Evolutionary conservation across 768 basidiomycete species (phyloP), one percentile per base, ranked within the genome.

Genomic region (Podaxis sp.): DNA sequence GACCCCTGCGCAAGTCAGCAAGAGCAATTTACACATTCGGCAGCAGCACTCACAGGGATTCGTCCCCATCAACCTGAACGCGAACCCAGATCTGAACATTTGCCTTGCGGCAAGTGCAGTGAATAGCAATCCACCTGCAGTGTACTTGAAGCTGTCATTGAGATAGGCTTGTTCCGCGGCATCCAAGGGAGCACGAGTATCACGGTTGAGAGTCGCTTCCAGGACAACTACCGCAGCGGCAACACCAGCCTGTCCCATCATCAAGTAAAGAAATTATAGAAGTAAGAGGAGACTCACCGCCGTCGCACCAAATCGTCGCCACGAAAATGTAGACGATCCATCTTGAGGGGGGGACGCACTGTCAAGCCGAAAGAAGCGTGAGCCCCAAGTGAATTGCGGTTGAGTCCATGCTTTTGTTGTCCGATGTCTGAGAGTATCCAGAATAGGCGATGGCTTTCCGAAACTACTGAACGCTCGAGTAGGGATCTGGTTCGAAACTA

Each of bases 81-180:
- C 84, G 52, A 83, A 70, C 2, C 91, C 88, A 59, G 84, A 84
- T 66, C 75, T 83, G 75, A 92, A 93, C 76, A 94, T 78, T 53
- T 85, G 76, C n/a, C 90, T 85, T 2, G 94, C 94, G n/a, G 85
- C 86, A 13, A 88, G 71, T 0, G 93, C 93, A 1, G 91, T 93
- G 38, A 94, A 73, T 2, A 79, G 79, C 26, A 96, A 84, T 0
- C 93, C 94, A 52, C 82, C 89, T 11, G 89, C 93, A 5, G 93
- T 92, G 68, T 93, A 95, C 69, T 84, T 87, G 81, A 93, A 95
- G 60, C 83, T 88, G 41, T 88, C 86, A 67, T 95, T 84, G 3
- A 95, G 78, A 69, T 90, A 85, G 11, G 83, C 83, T 61, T 80
- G 86, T 73, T 95, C 92, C 0, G 80, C 78, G 0, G 72, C 59